A percentile compares a stretch with the other conserved stretches of the same genome.
Evolutionary conservation across 2,329 filamentous ascomycete genomes (phyloP).

Genomic region (Leptosphaerulina australis): DNA sequence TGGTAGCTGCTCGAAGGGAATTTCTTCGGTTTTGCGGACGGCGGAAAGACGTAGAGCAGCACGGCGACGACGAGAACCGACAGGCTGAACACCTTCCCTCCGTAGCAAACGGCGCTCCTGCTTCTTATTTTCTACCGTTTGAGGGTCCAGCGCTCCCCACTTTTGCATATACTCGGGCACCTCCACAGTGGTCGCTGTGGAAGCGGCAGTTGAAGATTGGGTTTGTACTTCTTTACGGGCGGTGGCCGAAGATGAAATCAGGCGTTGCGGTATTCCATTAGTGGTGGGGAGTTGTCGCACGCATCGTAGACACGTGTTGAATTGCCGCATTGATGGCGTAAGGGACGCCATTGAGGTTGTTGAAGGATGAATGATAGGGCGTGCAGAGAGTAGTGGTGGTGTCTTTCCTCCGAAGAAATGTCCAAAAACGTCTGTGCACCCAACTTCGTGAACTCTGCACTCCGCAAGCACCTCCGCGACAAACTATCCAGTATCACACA

Average conservation of each 20-base stretch:
- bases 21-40: constrained; percentile 62
- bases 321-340: constrained; percentile 42
- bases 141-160: constrained; percentile 44
- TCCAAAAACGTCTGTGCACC: constrained; percentile 3
- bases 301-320: constrained; percentile 45
- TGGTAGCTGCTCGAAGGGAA: constrained; percentile 91
- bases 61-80: constrained; percentile 85
- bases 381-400: constrained; percentile 28
- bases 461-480: constrained; percentile 35
- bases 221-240: constrained; percentile 53
- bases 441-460: constrained; percentile 7
- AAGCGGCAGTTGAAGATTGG: constrained; percentile 25
- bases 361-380: constrained; percentile 19
- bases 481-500: constrained; percentile 27
- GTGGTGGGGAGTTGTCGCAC: constrained; percentile 40
- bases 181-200: background rate
- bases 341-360: constrained; percentile 42
- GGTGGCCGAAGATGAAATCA: constrained; percentile 56
- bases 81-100: constrained; percentile 67
- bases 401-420: constrained; percentile 19
- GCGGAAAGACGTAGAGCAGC: constrained; percentile 47
- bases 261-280: constrained; percentile 45
- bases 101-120: constrained; percentile 72
- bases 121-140: constrained; percentile 45
- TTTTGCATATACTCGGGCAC: constrained; percentile 44